Evolutionary conservation across 441 rosid genomes (phyloP), one percentile per base, ranked within the genome.

Genomic region (Euphorbia schlechtendalii): DNA sequence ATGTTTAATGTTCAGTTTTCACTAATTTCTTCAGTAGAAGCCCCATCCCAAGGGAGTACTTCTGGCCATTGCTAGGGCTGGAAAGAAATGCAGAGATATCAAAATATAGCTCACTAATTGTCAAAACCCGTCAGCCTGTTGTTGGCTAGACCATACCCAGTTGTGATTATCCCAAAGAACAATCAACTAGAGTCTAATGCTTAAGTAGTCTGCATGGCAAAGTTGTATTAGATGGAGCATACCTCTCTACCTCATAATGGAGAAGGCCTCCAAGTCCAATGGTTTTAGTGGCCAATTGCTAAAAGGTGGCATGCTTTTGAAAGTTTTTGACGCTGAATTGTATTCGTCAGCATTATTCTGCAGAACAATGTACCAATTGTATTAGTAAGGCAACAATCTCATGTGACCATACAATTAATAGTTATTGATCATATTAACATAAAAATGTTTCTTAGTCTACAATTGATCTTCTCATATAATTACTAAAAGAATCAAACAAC

Each of bases 11-110:
- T 53, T 96, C 97, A 0, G 83, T 73, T 34, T 93, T 78, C 74
- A 82, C 79, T n/a, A 96, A 93, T 60, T 93, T 90, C 78, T 88
- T 84, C 83, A 76, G 89, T 0, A 79, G 98, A 69, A 81, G 91
- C 22, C 66, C 90, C 78, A 53, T 73, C 43, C 98, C 97, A 0
- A 38, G 80, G 69, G 72, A 71, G 1, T 97, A 93, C 63, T 93
- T 82, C 59, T 93, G 97, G 97, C 97, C 21, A 75, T 93, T 61
- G 74, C 83, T 53, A 84, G 74, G 53, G 80, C 76, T n/a, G 55
- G 80, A 25, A 85, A 77, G 27, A 93, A 86, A 78, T 92, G 98
- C 79, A 73, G 83, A 45, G 83, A 89, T 10, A 81, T 92, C n/a
- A 85, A 92, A n/a, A n/a, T n/a, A n/a, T n/a, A n/a, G n/a, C n/a